Evolutionary conservation across 2,329 filamentous ascomycete genomes (phyloP).

Genomic region (Triangularia setosa): DNA sequence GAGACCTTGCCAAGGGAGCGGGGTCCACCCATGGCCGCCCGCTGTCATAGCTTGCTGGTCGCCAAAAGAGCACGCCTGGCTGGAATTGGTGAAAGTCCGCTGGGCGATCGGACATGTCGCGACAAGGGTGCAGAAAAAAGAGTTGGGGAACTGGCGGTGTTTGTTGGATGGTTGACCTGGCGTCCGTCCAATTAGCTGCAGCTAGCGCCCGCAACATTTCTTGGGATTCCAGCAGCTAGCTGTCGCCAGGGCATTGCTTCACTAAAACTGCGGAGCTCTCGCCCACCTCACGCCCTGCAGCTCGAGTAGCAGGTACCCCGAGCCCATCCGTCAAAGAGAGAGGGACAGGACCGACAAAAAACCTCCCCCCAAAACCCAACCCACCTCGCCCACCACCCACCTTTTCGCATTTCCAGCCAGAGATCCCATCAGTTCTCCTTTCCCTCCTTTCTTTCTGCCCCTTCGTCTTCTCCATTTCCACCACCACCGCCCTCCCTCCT

Average conservation of each 20-base stretch:
- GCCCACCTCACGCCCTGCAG: conserved; percentile 10
- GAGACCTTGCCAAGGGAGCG: conserved; percentile 12
- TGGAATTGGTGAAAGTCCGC: conserved; percentile 25
- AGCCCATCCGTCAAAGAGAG: conserved; percentile 4
- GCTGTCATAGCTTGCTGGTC: conserved; percentile 20
- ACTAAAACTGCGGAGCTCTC: conserved; percentile 20
- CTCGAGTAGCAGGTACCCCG: not conserved
- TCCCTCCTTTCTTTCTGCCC: not conserved
- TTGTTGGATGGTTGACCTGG: conserved; percentile 28
- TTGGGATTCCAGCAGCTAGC: conserved; percentile 19
- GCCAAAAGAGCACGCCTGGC: conserved; percentile 10
- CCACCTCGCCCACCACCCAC: conserved; percentile 14
- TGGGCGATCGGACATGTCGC: conserved; percentile 26
- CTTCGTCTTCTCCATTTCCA: conserved; percentile 2
- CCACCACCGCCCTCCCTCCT: conserved; percentile 12
- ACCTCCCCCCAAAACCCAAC: conserved; percentile 23
- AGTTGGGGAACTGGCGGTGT: conserved; percentile 28
- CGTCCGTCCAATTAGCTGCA: conserved; percentile 25
- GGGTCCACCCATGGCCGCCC: conserved; percentile 11
- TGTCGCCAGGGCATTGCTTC: not conserved
- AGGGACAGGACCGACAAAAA: conserved; percentile 23
- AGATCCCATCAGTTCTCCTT: not conserved
- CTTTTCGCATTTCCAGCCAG: conserved; percentile 15
- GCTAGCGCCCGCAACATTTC: conserved; percentile 21
- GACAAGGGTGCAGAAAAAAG: conserved; percentile 26